Base-by-base conservation (phyloP, 768 basidiomycete species). In the Leucogyrophana mollusca region DNA sequence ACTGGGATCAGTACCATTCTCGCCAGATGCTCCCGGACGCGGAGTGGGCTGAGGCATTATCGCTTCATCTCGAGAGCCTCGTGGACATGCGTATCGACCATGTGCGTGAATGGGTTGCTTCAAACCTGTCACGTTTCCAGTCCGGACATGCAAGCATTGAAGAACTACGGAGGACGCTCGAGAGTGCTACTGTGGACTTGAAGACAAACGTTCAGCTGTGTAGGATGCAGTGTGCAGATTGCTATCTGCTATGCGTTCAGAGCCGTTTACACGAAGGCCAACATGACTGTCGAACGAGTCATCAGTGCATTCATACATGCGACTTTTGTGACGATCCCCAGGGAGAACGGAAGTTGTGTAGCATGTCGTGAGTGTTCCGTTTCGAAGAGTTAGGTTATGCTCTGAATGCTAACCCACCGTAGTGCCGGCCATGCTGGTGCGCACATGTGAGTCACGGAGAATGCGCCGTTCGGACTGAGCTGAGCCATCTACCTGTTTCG, bases 341-440 rank as follows among this genome's bases (percentile, higher is more conserved):
- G 5, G 56, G 43, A 8, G 57, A 57, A 24, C 57, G 58, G 9
- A 66, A 60, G 41, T 18, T 52, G 1, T 83, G 82, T 57, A 70
- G 73, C 13, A 67, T 75, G 51, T 67, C 65, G 80, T 82, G 54
- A 41, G 79, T 67, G 7, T 16, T 8, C 11, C 23, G 9, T 18
- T 9, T 18, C 13, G 11, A 35, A 9, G 22, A 7, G 3, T 21
- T 46, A 3, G 25, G n/a, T 23, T 2, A 3, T n/a, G 2, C 24
- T 17, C 21, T 23, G 22, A 14, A 13, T 43, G 11, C 39, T 43
- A 11, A 46, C 14, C 17, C 22, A 30, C 13, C 27, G 3, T n/a
- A 83, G 81, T n/a, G 81, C 80, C 23, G 83, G 82, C 0, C 82
- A 84, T 49, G 58, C 71, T 17, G 79, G 78, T 11, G 66, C 63